These are phyloP conservation scores for Mycena rebaudengoi DNA, from an alignment of 768 basidiomycete genomes.

Conservation along the genomic window DNA sequence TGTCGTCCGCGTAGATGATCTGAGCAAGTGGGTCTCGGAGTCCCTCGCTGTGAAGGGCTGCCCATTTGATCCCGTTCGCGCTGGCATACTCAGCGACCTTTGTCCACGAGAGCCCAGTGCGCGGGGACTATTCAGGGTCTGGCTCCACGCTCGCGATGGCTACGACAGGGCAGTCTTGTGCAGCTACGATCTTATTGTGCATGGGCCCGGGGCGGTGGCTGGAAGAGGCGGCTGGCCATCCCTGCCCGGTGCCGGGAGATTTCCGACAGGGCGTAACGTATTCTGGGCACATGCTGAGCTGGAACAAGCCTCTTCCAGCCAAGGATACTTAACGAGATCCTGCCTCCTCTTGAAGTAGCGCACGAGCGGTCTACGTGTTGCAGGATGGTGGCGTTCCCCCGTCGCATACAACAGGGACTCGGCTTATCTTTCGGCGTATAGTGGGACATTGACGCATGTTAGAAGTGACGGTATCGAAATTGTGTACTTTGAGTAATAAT, in stretches of 20 bases:
- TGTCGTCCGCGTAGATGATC: neutral
- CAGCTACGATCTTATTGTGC: neutral
- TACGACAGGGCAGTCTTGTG: neutral
- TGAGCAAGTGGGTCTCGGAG: neutral
- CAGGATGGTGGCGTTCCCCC: too few species aligned
- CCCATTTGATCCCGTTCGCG: too few species aligned
- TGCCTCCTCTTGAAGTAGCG: too few species aligned
- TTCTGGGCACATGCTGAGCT: too few species aligned
- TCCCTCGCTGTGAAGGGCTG: neutral
- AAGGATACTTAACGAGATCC: too few species aligned
- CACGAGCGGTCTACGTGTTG: too few species aligned
- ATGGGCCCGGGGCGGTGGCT: neutral
- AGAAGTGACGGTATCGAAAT: neutral
- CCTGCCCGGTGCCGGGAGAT: too few species aligned
- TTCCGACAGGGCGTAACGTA: too few species aligned
- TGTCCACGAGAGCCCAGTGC: neutral
- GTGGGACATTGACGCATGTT: neutral
- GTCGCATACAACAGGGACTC: too few species aligned
- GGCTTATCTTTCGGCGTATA: neutral
- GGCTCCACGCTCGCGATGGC: neutral
- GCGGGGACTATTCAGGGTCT: neutral
- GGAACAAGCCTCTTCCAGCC: too few species aligned
- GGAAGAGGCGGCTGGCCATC: too few species aligned
- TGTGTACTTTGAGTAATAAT: neutral
- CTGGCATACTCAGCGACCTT: too few species aligned